These are phyloP conservation scores for Saccharomycopsis amapae DNA, from an alignment of 805 yeast genomes.

Conservation along the genomic window DNA sequence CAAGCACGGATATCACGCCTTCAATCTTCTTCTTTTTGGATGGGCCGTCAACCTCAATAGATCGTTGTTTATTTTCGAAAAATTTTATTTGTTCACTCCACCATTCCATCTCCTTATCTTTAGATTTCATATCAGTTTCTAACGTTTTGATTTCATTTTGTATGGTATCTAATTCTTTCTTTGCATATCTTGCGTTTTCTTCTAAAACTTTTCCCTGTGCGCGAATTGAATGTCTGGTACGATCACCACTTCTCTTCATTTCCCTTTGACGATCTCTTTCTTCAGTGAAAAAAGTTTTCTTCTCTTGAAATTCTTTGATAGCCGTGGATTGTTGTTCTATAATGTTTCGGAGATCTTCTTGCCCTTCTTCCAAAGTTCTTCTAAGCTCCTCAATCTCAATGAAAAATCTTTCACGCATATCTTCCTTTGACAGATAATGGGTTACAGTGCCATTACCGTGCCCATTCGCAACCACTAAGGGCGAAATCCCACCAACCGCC, in stretches of 20 bases:
- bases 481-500: neutral
- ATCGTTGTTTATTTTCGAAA: neutral
- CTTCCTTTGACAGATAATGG: neutral
- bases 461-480: neutral
- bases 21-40: conserved; percentile 2
- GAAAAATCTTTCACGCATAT: conserved; percentile 6
- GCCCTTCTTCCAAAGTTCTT: conserved; percentile 14
- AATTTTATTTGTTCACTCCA: conserved; percentile 10
- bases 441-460: neutral
- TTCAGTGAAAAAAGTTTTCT: conserved; percentile 1
- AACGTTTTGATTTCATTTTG: neutral
- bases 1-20: neutral
- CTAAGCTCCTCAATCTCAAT: conserved; percentile 14
- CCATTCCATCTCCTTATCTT: conserved; percentile 6
- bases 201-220: conserved; percentile 16
- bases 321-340: conserved; percentile 13
- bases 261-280: conserved; percentile 16
- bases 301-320: conserved; percentile 12
- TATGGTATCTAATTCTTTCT: conserved; percentile 10
- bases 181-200: conserved; percentile 11
- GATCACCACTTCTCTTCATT: conserved; percentile 13
- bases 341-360: conserved; percentile 13
- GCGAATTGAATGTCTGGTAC: conserved; percentile 15
- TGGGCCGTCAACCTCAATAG: neutral
- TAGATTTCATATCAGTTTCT: neutral